Evolutionary conservation across 805 yeast species (phyloP).

Genomic region (Yamadazyma philogaea): DNA sequence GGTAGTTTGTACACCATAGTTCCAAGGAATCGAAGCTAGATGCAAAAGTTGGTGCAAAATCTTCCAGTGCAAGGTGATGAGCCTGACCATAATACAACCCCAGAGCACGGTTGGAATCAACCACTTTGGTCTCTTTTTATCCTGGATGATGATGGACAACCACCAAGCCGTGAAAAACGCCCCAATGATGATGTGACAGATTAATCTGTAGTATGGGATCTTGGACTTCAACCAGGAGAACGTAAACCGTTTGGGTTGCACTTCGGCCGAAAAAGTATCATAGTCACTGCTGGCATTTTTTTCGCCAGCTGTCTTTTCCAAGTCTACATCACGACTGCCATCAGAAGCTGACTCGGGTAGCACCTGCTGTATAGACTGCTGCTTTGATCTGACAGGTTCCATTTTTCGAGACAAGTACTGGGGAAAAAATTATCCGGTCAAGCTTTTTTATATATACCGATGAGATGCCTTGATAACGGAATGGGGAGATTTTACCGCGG

Average conservation of each 20-base stretch:
- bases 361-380: conserved; percentile 10
- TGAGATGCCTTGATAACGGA: conserved; percentile 1
- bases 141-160: conserved; percentile 52
- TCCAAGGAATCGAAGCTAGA: conserved; percentile 27
- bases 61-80: conserved; percentile 49
- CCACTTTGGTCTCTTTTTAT: conserved; percentile 50
- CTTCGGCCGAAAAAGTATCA: conserved; percentile 9
- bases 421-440: neutral
- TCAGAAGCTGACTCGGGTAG: neutral
- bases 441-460: conserved; percentile 1
- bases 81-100: conserved; percentile 48
- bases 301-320: conserved; percentile 11
- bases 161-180: conserved; percentile 54
- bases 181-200: conserved; percentile 24
- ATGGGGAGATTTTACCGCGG: too few relatives aligned
- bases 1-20: conserved; percentile 27
- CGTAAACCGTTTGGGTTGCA: conserved; percentile 6
- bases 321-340: neutral
- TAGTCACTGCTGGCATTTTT: conserved; percentile 9
- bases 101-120: conserved; percentile 56
- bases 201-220: conserved; percentile 11
- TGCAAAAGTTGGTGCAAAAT: conserved; percentile 20
- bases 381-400: conserved; percentile 12
- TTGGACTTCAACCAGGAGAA: conserved; percentile 8
- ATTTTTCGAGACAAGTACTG: conserved; percentile 3